Conservation (phyloP, 768 basidiomycete species). For the Dacryopinax spathularia region DNA sequence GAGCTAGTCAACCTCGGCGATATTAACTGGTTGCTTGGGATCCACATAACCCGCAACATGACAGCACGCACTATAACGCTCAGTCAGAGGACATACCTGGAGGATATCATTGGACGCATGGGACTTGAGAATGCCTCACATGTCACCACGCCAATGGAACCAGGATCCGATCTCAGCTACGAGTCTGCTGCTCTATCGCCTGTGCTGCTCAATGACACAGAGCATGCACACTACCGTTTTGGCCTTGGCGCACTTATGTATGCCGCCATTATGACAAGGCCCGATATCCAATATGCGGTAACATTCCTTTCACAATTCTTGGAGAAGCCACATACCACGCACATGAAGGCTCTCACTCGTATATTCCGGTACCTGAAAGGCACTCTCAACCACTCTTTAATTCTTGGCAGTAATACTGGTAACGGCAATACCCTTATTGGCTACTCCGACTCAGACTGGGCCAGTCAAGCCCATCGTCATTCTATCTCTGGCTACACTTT, state of each 20-base stretch:
- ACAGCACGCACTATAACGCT: conserved; percentile 11
- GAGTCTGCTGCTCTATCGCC: too few relatives aligned
- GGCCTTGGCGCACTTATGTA: too few relatives aligned
- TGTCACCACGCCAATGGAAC: too few relatives aligned
- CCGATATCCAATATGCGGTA: conserved; percentile 16
- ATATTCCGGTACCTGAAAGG: conserved; percentile 30
- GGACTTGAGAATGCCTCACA: conserved; percentile 16
- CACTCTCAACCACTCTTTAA: conserved; percentile 18
- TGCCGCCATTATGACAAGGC: conserved; percentile 10
- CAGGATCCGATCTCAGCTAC: too few relatives aligned
- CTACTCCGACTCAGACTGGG: conserved; percentile 26
- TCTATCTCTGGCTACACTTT: conserved; percentile 26
- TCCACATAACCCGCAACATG: conserved; percentile 15
- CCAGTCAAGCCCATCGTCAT: conserved; percentile 13
- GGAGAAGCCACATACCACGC: conserved; percentile 21
- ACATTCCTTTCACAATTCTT: conserved; percentile 20
- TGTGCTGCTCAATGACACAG: too few relatives aligned
- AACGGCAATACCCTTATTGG: conserved; percentile 13
- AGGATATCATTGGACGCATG: conserved; percentile 10
- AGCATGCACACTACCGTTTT: too few relatives aligned
- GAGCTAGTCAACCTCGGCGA: background rate
- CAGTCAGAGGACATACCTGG: conserved; percentile 16
- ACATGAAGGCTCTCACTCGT: conserved; percentile 30
- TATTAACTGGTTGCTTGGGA: background rate
- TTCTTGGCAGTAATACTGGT: conserved; percentile 15